Evolutionary conservation across 257 asterid genomes (phyloP).

Genomic region (Coffea canephora): DNA sequence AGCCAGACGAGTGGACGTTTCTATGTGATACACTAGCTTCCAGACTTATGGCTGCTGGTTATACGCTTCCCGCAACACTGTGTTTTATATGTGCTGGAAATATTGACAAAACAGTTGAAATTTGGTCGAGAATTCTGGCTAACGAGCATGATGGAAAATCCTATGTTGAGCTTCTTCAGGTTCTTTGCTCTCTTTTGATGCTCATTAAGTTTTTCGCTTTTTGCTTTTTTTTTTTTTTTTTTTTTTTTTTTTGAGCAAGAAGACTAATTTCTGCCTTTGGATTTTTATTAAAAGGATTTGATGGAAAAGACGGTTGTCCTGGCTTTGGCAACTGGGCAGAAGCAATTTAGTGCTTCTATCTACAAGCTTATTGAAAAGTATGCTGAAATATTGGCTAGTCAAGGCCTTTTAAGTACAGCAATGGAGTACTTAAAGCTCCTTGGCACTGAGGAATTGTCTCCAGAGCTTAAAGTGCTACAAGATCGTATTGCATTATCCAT

Average conservation of each 20-base stretch:
- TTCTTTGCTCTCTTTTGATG: slow-evolving; percentile 26
- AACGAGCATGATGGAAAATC: slow-evolving; percentile 70
- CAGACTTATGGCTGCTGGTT: slow-evolving; percentile 80
- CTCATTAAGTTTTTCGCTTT: slow-evolving; percentile 11
- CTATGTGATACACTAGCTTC: slow-evolving; percentile 86
- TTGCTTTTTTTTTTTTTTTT: no score
- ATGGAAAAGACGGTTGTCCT: slow-evolving; percentile 95
- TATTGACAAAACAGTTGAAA: slow-evolving; percentile 86
- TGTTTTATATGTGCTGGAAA: slow-evolving; percentile 95
- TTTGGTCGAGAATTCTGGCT: slow-evolving; percentile 81
- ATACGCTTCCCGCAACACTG: slow-evolving; percentile 77
- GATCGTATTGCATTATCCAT: slow-evolving; percentile 83
- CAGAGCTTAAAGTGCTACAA: slow-evolving; percentile 74
- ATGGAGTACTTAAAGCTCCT: slow-evolving; percentile 90
- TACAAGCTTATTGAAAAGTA: slow-evolving; percentile 92
- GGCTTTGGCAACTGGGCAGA: slow-evolving; percentile 92
- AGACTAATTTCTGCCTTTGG: slow-evolving; percentile 14
- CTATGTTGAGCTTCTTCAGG: slow-evolving; percentile 86
- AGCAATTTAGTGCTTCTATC: slow-evolving; percentile 75
- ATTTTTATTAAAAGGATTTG: slow-evolving; percentile 55
- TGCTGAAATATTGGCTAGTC: slow-evolving; percentile 95
- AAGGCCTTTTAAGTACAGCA: slow-evolving; percentile 89
- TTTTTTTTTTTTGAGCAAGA: neutral
- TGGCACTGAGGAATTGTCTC: slow-evolving; percentile 83
- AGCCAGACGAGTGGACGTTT: slow-evolving; percentile 76